Conservation (phyloP, 1,139 yeast species). For the Candida pseudoviswanathii region DNA sequence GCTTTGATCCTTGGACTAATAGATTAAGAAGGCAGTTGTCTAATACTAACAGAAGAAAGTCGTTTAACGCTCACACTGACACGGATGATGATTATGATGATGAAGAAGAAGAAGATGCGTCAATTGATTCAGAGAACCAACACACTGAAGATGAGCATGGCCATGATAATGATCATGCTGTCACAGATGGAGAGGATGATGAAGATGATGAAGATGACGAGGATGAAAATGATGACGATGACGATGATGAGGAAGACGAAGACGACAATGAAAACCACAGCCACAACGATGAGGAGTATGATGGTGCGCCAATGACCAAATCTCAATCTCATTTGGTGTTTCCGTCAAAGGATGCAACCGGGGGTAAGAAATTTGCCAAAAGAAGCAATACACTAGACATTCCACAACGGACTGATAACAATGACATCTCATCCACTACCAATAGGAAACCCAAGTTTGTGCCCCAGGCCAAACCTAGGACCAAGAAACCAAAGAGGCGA, state of each 20-base stretch:
- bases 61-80: slow-evolving; percentile 14
- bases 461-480: slow-evolving; percentile 8
- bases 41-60: slow-evolving; percentile 20
- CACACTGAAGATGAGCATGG: slow-evolving; percentile 20
- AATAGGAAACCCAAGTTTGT: slow-evolving; percentile 1
- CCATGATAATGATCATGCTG: slow-evolving; percentile 18
- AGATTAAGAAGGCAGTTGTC: slow-evolving; percentile 24
- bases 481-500: slow-evolving; percentile 11
- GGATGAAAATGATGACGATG: slow-evolving; percentile 19
- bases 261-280: slow-evolving; percentile 24
- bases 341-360: slow-evolving; percentile 39
- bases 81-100: slow-evolving; percentile 14
- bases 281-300: slow-evolving; percentile 28
- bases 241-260: slow-evolving; percentile 24
- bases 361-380: slow-evolving; percentile 35
- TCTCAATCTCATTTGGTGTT: slow-evolving; percentile 38
- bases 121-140: slow-evolving; percentile 20
- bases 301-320: slow-evolving; percentile 20
- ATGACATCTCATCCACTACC: neutral
- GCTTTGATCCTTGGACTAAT: slow-evolving; percentile 16
- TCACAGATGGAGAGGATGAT: slow-evolving; percentile 19
- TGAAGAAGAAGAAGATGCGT: slow-evolving; percentile 16
- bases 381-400: slow-evolving; percentile 52
- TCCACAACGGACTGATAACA: slow-evolving; percentile 23
- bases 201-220: slow-evolving; percentile 16